A percentile compares a stretch with the other conserved stretches of the same genome.
These are phyloP conservation scores for Cotoneaster glaucophyllus DNA, from an alignment of 306 rosid species.

Conservation along the genomic window DNA sequence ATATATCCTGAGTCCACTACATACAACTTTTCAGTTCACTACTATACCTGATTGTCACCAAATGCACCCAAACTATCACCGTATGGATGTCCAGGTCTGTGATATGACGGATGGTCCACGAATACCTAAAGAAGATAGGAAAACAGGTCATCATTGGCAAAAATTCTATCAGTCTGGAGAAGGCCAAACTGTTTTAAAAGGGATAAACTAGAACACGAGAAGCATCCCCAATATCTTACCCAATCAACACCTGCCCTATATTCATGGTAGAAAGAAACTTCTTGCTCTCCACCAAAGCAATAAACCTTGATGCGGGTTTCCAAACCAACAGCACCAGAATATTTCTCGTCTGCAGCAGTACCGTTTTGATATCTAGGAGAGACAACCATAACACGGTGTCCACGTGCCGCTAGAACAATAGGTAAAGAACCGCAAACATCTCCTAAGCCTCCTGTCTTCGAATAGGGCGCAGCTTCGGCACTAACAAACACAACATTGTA, in stretches of 20 bases:
- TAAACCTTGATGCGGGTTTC: conserved; percentile 16
- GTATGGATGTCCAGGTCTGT: conserved; percentile 80
- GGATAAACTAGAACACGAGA: neutral
- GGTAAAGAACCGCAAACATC: conserved; percentile 98
- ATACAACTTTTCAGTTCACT: conserved; percentile 1
- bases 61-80: conserved; percentile 68
- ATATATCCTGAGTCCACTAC: conserved; percentile 11
- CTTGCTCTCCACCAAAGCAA: conserved; percentile 67
- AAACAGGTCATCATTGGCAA: conserved; percentile 10
- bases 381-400: conserved; percentile 89
- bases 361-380: conserved; percentile 70
- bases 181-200: neutral
- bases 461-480: conserved; percentile 82
- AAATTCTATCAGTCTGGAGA: neutral
- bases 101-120: conserved; percentile 78
- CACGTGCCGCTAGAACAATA: conserved; percentile 62
- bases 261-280: conserved; percentile 73
- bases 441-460: conserved; percentile 85
- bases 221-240: conserved; percentile 34
- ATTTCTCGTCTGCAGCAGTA: conserved; percentile 43
- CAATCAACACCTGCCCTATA: conserved; percentile 74
- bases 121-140: conserved; percentile 49
- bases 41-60: conserved; percentile 73
- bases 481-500: conserved; percentile 58
- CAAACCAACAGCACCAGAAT: conserved; percentile 37